phyloP scores from a whole-genome alignment of 2,329 filamentous ascomycete species.

The Corynespora cassiicola region DNA sequence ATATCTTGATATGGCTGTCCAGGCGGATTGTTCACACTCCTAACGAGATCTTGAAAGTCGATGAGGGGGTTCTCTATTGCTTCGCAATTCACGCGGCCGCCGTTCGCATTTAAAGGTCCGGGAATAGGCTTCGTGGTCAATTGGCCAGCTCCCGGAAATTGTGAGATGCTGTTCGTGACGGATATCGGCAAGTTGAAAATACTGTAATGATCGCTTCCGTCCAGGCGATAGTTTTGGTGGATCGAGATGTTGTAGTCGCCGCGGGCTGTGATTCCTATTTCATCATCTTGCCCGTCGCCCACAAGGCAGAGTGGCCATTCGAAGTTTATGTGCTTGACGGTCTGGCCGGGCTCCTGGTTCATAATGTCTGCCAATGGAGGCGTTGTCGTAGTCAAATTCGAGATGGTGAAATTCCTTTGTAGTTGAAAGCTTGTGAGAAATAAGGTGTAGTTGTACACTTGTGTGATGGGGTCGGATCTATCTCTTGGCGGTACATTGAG shows the following conservation, averaged over 20 bases:
- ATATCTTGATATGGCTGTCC: constrained; percentile 38
- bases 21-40: constrained; percentile 41
- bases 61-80: constrained; percentile 36
- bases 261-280: constrained; percentile 54
- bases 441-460: constrained; percentile 69
- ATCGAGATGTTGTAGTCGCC: constrained; percentile 76
- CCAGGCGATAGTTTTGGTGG: constrained; percentile 72
- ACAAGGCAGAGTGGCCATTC: constrained; percentile 73
- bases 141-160: constrained; percentile 40
- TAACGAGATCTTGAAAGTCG: constrained; percentile 25
- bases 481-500: constrained; percentile 64
- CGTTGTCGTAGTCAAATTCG: constrained; percentile 62
- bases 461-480: constrained; percentile 59
- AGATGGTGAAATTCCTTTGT: constrained; percentile 71
- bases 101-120: constrained; percentile 40
- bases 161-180: constrained; percentile 68
- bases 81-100: constrained; percentile 38
- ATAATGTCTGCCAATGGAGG: constrained; percentile 69
- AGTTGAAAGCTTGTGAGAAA: constrained; percentile 71
- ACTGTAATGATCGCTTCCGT: constrained; percentile 69
- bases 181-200: constrained; percentile 74
- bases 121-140: constrained; percentile 39
- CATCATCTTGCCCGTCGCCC: constrained; percentile 59
- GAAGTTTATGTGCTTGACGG: constrained; percentile 78
- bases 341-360: constrained; percentile 68